Conservation (phyloP, 2,329 filamentous ascomycete species). For the Cryoendolithus antarcticus region DNA sequence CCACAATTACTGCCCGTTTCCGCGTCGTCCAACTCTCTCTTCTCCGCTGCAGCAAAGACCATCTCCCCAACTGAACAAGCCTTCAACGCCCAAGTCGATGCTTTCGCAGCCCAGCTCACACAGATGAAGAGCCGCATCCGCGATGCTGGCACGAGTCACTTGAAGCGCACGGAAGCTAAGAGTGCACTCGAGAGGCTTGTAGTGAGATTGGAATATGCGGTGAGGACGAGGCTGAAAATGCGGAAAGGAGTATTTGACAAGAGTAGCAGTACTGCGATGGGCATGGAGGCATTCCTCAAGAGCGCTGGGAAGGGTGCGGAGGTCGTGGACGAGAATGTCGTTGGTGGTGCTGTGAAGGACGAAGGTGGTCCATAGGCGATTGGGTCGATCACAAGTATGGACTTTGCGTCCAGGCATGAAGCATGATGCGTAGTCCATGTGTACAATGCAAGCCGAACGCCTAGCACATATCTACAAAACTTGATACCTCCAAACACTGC, state of each 20-base stretch:
- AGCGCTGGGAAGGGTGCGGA: neutral
- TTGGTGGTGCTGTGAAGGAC: neutral
- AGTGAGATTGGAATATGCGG: constrained; percentile 57
- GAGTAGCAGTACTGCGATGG: neutral
- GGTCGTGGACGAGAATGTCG: neutral
- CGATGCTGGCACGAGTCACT: constrained; percentile 59
- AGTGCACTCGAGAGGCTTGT: constrained; percentile 61
- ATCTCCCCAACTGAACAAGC: constrained; percentile 26
- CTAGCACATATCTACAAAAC: too few species aligned
- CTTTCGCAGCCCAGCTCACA: constrained; percentile 48
- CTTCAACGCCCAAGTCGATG: constrained; percentile 64
- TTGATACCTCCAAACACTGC: too few species aligned
- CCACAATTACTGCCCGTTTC: neutral
- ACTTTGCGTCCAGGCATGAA: neutral
- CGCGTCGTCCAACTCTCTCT: constrained; percentile 9
- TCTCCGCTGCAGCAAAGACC: constrained; percentile 12
- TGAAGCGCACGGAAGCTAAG: constrained; percentile 66
- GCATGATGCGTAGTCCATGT: too few species aligned
- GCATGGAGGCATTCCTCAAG: constrained; percentile 14
- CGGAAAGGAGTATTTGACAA: constrained; percentile 19
- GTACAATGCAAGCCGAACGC: too few species aligned
- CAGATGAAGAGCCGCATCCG: constrained; percentile 49
- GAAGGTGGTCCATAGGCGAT: neutral
- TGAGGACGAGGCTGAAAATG: constrained; percentile 46
- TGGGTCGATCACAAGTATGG: constrained; percentile 9